phyloP scores from a whole-genome alignment of 2,329 filamentous ascomycete genomes.

The Hypoxylon sp. region DNA sequence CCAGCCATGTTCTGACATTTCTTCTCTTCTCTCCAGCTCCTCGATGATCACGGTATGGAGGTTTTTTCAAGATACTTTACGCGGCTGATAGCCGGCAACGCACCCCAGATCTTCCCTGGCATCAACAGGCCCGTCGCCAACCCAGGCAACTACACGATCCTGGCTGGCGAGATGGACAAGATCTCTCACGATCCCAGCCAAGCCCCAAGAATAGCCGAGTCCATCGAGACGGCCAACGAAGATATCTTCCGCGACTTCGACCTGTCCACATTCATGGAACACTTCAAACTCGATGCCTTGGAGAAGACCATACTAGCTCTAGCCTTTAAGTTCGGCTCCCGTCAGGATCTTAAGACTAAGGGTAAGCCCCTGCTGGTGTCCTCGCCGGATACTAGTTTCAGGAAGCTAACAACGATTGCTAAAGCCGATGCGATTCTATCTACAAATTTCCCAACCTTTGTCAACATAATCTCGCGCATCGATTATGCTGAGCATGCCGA shows the following conservation, averaged over 20 bases:
- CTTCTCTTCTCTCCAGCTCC: conserved; percentile 65
- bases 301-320: conserved; percentile 88
- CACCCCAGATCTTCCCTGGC: conserved; percentile 86
- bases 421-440: conserved; percentile 89
- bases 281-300: conserved; percentile 91
- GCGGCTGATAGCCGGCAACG: conserved; percentile 90
- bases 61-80: conserved; percentile 96
- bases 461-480: conserved; percentile 75
- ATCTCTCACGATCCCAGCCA: conserved; percentile 81
- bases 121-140: conserved; percentile 76
- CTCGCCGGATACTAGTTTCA: conserved; percentile 41
- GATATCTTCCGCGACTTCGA: conserved; percentile 97
- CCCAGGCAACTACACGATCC: conserved; percentile 82
- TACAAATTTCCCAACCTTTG: conserved; percentile 78
- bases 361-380: conserved; percentile 61
- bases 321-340: conserved; percentile 84
- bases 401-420: conserved; percentile 28
- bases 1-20: not conserved
- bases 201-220: conserved; percentile 89
- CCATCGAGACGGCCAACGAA: conserved; percentile 87
- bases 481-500: conserved; percentile 71
- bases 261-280: conserved; percentile 91
- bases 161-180: conserved; percentile 86
- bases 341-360: conserved; percentile 85
- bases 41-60: conserved; percentile 99